Evolutionary conservation across 1,284 basidiomycete species (phyloP), one percentile per base, ranked within the genome.

Genomic region (Tetrapyrgos nigripes): DNA sequence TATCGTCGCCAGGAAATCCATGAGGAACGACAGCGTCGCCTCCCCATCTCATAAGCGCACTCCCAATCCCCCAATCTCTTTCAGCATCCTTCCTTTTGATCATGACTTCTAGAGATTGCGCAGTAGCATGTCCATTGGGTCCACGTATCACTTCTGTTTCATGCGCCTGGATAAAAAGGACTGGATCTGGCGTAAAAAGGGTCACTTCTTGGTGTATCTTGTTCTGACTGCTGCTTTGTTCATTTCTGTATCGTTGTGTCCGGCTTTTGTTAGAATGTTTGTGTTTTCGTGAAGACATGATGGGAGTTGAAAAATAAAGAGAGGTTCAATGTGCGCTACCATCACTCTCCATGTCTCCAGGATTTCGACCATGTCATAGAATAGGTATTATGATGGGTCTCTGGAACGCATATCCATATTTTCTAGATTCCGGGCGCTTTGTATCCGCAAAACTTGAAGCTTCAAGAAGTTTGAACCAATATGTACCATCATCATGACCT

Each of bases 81-180:
- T n/a, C n/a, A n/a, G n/a, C n/a, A n/a, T n/a, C n/a, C n/a, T n/a
- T 48, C 56, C 27, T 23, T 70, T 61, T 70, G n/a, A n/a, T n/a
- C n/a, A n/a, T 59, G 55, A 65, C 76, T 62, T 88, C 85, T 23
- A 88, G 75, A 21, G 83, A 78, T 17, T 71, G 68, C 0, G 83
- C 83, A 2, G 81, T 70, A 10, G 72, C 66, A 6, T 63, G 62
- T 3, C 80, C 82, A 23, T 72, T 70, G 0, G 82, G 76, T 4
- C 86, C 84, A 29, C 76, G 79, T 1, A 84, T 68, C 31, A 92
- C 66, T 58, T 89, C 86, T 4, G 87, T 87, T 72, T 92, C 90
- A 63, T 90, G 78, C 0, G 86, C 89, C 64, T 86, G 83, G 47
- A 90, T 78, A 65, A 78, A 84, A 11, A 89, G 74, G 29, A 62